Conservation (phyloP, 2,329 filamentous ascomycete genomes). For the Aspergillus carbonarius region DNA sequence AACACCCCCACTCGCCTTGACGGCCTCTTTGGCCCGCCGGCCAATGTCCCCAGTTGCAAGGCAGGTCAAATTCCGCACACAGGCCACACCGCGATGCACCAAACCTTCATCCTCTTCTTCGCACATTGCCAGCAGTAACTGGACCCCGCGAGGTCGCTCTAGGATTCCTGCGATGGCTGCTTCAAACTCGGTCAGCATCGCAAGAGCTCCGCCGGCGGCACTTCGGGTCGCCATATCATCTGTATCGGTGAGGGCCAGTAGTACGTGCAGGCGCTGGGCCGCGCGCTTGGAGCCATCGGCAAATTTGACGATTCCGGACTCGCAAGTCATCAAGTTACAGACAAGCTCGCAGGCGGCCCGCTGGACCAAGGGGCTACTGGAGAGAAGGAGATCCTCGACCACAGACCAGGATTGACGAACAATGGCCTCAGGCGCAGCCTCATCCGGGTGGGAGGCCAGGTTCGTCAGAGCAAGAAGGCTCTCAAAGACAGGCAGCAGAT, state of each 20-base stretch:
- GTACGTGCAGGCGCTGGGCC: constrained; percentile 72
- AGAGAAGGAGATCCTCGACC: constrained; percentile 81
- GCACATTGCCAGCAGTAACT: constrained; percentile 78
- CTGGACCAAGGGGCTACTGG: constrained; percentile 70
- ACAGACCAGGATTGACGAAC: constrained; percentile 71
- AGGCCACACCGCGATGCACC: constrained; percentile 69
- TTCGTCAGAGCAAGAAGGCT: constrained; percentile 90
- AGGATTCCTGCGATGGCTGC: constrained; percentile 70
- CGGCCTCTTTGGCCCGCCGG: constrained; percentile 56
- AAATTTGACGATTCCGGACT: constrained; percentile 47
- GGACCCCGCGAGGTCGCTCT: constrained; percentile 68
- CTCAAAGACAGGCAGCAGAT: constrained; percentile 88
- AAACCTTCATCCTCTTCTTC: constrained; percentile 60
- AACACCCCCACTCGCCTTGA: constrained; percentile 63
- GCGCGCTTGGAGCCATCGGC: constrained; percentile 62
- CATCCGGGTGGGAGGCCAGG: constrained; percentile 65
- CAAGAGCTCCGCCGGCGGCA: constrained; percentile 84
- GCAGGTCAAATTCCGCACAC: constrained; percentile 69
- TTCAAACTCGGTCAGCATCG: constrained; percentile 78
- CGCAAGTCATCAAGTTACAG: constrained; percentile 70
- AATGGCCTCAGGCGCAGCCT: constrained; percentile 62
- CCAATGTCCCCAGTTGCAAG: constrained; percentile 64
- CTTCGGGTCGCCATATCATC: constrained; percentile 76
- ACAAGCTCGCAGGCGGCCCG: constrained; percentile 85
- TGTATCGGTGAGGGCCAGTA: constrained; percentile 83